A percentile compares a stretch with the other conserved stretches of the same genome.
Evolutionary conservation across 305 asterid species (phyloP).

Genomic region (Fraxinus albicans): DNA sequence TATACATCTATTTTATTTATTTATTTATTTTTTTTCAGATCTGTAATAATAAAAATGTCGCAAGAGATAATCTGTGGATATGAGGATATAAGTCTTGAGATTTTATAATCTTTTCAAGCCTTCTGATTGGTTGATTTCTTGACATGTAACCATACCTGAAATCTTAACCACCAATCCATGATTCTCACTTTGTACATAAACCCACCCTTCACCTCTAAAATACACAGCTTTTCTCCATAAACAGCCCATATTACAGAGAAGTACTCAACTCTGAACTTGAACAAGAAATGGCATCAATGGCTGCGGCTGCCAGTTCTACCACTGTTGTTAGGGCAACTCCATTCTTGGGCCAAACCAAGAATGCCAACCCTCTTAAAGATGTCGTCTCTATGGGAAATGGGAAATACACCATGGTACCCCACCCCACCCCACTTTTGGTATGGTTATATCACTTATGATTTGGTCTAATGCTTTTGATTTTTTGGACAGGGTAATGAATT

Average conservation of each 20-base stretch:
- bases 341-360: slow-evolving; percentile 74
- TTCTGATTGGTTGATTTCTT: slow-evolving; percentile 46
- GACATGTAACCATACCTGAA: slow-evolving; percentile 24
- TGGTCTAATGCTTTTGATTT: background rate
- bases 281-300: slow-evolving; percentile 48
- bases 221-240: background rate
- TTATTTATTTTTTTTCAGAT: too few species aligned
- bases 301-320: slow-evolving; percentile 64
- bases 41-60: background rate
- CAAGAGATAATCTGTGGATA: slow-evolving; percentile 43
- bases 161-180: slow-evolving; percentile 41
- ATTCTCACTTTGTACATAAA: slow-evolving; percentile 29
- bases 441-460: background rate
- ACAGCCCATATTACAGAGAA: background rate
- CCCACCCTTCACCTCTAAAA: background rate
- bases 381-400: slow-evolving; percentile 57
- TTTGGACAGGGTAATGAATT: slow-evolving; percentile 12
- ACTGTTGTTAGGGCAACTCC: slow-evolving; percentile 68
- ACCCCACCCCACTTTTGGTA: background rate
- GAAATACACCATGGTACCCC: slow-evolving; percentile 61
- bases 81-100: slow-evolving; percentile 47
- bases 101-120: slow-evolving; percentile 44
- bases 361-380: slow-evolving; percentile 59
- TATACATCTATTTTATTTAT: background rate
- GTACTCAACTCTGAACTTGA: background rate